Conservation (phyloP, 257 asterid genomes). For the Forsythia viridissima region DNA sequence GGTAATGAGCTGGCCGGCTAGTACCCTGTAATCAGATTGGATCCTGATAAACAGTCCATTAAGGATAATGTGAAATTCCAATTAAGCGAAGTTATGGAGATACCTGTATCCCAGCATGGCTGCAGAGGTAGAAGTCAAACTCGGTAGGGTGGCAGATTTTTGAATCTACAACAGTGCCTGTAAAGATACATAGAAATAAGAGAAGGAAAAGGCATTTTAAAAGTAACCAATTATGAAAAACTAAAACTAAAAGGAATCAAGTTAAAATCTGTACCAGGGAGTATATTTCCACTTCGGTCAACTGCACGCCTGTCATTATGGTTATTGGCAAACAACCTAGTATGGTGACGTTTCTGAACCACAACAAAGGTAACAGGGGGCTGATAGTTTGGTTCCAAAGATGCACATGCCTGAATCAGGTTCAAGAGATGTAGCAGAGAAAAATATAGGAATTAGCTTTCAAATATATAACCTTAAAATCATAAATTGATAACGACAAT, state of each 20-base stretch:
- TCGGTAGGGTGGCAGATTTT: conserved; percentile 97
- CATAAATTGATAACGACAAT: not conserved
- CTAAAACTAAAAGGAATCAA: not conserved
- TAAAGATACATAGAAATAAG: conserved; percentile 1
- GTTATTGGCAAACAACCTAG: conserved; percentile 81
- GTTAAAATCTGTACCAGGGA: conserved; percentile 57
- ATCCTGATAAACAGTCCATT: not conserved
- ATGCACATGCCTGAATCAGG: conserved; percentile 77
- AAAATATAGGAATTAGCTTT: not conserved
- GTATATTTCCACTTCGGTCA: conserved; percentile 86
- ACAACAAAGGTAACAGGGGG: conserved; percentile 96
- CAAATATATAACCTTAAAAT: not conserved
- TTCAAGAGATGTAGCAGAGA: not conserved
- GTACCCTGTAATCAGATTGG: conserved; percentile 52
- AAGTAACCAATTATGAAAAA: not conserved
- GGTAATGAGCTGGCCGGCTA: conserved; percentile 94
- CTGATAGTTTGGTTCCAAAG: conserved; percentile 88
- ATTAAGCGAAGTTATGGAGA: not conserved
- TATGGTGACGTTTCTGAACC: conserved; percentile 94
- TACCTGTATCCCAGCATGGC: conserved; percentile 20
- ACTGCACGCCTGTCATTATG: conserved; percentile 60
- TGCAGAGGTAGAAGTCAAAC: conserved; percentile 72
- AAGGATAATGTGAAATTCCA: not conserved
- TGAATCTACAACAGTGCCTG: conserved; percentile 94
- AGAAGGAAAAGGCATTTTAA: not conserved